Evolutionary conservation across 2,329 filamentous ascomycete species (phyloP).

Genomic region (Byssochlamys sp.): DNA sequence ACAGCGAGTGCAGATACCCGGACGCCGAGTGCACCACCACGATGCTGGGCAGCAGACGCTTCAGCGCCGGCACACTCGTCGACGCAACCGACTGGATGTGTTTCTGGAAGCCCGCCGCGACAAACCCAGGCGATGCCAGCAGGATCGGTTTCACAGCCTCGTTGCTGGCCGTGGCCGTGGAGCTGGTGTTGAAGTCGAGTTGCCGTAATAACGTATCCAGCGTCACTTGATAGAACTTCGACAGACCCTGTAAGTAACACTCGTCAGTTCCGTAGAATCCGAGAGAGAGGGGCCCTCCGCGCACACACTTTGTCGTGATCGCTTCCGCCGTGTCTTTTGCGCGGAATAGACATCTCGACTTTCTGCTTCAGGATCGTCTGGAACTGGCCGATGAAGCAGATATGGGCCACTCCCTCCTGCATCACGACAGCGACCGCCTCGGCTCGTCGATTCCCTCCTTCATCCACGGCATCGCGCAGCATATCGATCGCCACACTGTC

Average conservation of each 20-base stretch:
- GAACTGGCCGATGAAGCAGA: conserved; percentile 43
- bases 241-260: conserved; percentile 46
- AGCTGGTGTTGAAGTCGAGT: conserved; percentile 56
- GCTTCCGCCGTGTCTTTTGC: conserved; percentile 38
- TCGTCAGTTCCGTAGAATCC: background rate
- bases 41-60: conserved; percentile 56
- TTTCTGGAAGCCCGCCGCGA: conserved; percentile 68
- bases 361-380: conserved; percentile 42
- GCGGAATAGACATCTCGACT: conserved; percentile 38
- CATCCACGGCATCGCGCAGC: conserved; percentile 67
- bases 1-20: conserved; percentile 75
- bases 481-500: conserved; percentile 76
- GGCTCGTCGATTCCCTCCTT: conserved; percentile 58
- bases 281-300: background rate
- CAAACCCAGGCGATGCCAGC: conserved; percentile 81
- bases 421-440: conserved; percentile 85
- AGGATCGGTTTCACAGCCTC: conserved; percentile 53
- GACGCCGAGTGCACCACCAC: conserved; percentile 73
- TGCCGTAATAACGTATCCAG: conserved; percentile 66
- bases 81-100: conserved; percentile 57
- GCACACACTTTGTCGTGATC: conserved; percentile 40
- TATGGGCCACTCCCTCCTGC: conserved; percentile 58
- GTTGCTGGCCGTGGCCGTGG: conserved; percentile 27
- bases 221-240: conserved; percentile 67
- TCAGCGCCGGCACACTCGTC: conserved; percentile 48